phyloP scores from a whole-genome alignment of 257 asterid genomes.

The Primulina eburnea region DNA sequence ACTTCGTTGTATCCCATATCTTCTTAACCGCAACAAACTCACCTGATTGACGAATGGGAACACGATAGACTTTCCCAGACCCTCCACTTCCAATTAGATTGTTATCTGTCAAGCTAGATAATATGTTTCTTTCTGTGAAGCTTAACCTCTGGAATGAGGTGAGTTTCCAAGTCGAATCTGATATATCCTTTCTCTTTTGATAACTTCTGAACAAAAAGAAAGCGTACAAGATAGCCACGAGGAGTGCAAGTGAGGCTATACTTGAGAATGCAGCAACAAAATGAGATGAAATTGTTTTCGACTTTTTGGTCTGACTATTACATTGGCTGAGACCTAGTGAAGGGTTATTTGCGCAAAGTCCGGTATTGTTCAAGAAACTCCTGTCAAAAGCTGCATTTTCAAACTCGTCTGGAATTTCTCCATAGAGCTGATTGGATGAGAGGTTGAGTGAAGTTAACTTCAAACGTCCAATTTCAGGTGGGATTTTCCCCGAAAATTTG shows the following conservation, averaged over 20 bases:
- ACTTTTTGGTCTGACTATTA: constrained; percentile 21
- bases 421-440: constrained; percentile 65
- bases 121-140: constrained; percentile 59
- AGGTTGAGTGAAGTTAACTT: constrained; percentile 44
- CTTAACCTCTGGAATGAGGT: constrained; percentile 71
- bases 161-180: constrained; percentile 59
- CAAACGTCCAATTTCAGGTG: constrained; percentile 43
- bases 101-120: constrained; percentile 50
- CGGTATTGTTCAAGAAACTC: constrained; percentile 64
- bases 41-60: constrained; percentile 43
- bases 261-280: constrained; percentile 62
- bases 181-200: constrained; percentile 34
- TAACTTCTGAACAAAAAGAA: constrained; percentile 41
- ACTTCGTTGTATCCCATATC: constrained; percentile 43
- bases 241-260: constrained; percentile 42
- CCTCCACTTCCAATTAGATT: constrained; percentile 78
- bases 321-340: constrained; percentile 49
- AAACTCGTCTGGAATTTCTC: constrained; percentile 52
- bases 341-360: constrained; percentile 53
- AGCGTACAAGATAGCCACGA: constrained; percentile 41
- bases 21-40: constrained; percentile 72
- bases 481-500: constrained; percentile 63
- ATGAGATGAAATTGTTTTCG: constrained; percentile 34
- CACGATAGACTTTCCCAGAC: constrained; percentile 75
- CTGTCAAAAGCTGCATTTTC: constrained; percentile 52